phyloP scores from a whole-genome alignment of 345 rosid species.

The Iberis pinnata region DNA sequence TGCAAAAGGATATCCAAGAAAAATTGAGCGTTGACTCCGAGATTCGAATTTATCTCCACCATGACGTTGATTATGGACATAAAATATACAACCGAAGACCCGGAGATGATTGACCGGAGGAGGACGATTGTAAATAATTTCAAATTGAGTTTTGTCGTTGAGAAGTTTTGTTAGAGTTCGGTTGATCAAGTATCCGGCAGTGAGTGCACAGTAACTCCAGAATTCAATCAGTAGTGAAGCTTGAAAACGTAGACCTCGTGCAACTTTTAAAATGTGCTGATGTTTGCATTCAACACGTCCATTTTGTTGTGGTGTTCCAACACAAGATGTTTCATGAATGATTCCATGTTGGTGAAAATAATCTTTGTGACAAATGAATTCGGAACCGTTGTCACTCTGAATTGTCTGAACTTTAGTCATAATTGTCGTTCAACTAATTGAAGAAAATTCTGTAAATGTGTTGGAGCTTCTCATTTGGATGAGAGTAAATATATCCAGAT shows the following conservation, averaged over 20 bases:
- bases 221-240: background rate
- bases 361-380: background rate
- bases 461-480: background rate
- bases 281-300: too few relatives aligned
- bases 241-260: background rate
- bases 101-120: background rate
- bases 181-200: background rate
- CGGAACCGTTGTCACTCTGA: background rate
- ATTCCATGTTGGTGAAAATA: background rate
- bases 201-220: background rate
- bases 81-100: background rate
- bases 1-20: background rate
- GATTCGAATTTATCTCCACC: background rate
- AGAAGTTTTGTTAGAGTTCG: background rate
- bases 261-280: background rate
- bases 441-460: background rate
- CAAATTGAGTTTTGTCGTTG: background rate
- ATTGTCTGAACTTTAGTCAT: background rate
- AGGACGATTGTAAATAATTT: background rate
- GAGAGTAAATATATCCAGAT: background rate
- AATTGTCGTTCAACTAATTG: background rate
- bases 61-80: background rate
- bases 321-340: background rate
- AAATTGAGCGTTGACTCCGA: background rate
- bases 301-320: background rate